These are phyloP conservation scores for Farysia itapuensis DNA, from an alignment of 1,284 basidiomycete genomes.

Conservation along the genomic window DNA sequence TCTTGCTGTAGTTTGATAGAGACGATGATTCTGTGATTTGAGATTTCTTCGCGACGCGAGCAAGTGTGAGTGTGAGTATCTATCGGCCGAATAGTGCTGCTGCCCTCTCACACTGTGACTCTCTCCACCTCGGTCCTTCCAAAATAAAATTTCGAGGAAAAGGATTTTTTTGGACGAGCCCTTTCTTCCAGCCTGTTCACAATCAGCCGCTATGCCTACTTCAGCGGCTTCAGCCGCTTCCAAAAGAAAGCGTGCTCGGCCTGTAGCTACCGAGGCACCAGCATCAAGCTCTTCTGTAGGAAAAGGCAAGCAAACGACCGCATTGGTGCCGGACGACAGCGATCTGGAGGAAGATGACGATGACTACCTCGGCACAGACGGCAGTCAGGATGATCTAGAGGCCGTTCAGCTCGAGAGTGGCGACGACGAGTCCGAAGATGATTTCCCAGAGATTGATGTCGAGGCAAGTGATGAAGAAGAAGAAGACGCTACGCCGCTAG, in stretches of 20 bases:
- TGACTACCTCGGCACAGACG: constrained; percentile 23
- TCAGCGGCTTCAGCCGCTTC: constrained; percentile 17
- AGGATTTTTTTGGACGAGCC: no score
- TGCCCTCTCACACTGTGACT: no score
- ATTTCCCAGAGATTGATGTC: constrained; percentile 35
- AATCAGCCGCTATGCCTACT: no score
- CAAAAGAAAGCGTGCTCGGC: constrained; percentile 30
- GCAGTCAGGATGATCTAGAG: constrained; percentile 32
- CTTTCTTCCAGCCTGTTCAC: no score
- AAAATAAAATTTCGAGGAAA: no score
- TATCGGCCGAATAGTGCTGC: no score
- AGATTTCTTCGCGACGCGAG: background rate
- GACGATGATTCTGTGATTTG: no score
- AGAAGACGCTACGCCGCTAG: background rate
- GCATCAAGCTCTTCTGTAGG: constrained; percentile 1
- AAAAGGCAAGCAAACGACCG: constrained; percentile 5
- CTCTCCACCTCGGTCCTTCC: no score
- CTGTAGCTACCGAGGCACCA: background rate
- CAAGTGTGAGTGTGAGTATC: no score
- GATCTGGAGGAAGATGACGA: constrained; percentile 16
- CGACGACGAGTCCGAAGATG: constrained; percentile 61
- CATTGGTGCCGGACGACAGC: background rate
- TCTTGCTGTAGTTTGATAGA: no score
- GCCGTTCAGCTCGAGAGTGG: constrained; percentile 62
- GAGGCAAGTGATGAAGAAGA: constrained; percentile 2